Evolutionary conservation across 2,329 filamentous ascomycete genomes (phyloP).

Genomic region (Hypoxylon sp.): DNA sequence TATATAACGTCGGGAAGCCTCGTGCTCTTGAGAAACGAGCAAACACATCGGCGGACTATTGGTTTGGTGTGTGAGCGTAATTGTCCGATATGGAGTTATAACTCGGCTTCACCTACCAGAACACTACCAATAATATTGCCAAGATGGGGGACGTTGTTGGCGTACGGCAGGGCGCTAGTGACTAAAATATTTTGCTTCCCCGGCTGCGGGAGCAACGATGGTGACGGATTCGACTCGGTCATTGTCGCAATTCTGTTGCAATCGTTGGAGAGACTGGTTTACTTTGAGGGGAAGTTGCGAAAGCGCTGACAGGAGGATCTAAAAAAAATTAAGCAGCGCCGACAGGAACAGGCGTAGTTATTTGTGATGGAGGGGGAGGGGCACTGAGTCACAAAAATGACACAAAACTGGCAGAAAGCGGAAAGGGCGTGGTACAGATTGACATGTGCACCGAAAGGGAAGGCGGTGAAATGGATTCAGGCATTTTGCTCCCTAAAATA

Average conservation of each 20-base stretch:
- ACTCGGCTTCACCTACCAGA: conserved; percentile 63
- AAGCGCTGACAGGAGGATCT: conserved; percentile 1
- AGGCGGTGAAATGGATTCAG: conserved; percentile 24
- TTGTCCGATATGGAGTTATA: not conserved
- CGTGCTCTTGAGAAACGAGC: conserved; percentile 85
- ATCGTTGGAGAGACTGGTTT: conserved; percentile 4
- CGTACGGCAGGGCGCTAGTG: conserved; percentile 92
- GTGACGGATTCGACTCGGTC: conserved; percentile 39
- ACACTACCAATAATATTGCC: conserved; percentile 92
- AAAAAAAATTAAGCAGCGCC: conserved; percentile 16
- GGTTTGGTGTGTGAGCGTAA: not conserved
- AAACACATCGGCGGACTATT: conserved; percentile 81
- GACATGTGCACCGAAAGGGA: conserved; percentile 23
- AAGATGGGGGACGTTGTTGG: conserved; percentile 83
- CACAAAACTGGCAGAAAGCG: conserved; percentile 29
- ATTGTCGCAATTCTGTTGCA: conserved; percentile 20
- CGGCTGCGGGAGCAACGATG: conserved; percentile 71
- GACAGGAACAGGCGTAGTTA: conserved; percentile 10
- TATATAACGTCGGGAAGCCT: conserved; percentile 83
- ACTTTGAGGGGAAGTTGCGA: not conserved
- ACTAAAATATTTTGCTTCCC: conserved; percentile 91
- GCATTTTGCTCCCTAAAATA: not conserved
- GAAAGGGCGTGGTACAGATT: not conserved
- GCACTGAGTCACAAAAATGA: conserved; percentile 46
- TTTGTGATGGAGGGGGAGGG: conserved; percentile 42